Percentiles rank a stretch among this genome's conserved stretches.
phyloP scores from a whole-genome alignment of 2,329 filamentous ascomycete species.

The Claviceps quebecensis region DNA sequence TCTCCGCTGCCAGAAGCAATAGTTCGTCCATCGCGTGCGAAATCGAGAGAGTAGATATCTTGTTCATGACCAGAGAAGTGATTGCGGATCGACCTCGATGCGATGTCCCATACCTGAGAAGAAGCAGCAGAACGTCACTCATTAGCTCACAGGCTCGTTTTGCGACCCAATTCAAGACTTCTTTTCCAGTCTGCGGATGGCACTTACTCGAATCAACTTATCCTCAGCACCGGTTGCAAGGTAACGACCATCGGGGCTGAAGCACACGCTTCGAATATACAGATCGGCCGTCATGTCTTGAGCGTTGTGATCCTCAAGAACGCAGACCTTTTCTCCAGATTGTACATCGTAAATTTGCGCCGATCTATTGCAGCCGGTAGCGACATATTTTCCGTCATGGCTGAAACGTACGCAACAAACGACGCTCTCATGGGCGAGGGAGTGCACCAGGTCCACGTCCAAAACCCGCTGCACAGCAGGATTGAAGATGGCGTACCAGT shows the following conservation, averaged over 20 bases:
- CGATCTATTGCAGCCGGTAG: slow-evolving; percentile 94
- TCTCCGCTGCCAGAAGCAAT: slow-evolving; percentile 95
- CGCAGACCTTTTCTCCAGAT: slow-evolving; percentile 74
- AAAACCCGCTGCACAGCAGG: slow-evolving; percentile 76
- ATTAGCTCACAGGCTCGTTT: slow-evolving; percentile 6
- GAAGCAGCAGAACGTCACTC: background rate
- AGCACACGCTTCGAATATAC: slow-evolving; percentile 96
- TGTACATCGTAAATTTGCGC: slow-evolving; percentile 97
- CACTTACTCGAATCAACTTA: slow-evolving; percentile 83
- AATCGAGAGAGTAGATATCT: slow-evolving; percentile 95
- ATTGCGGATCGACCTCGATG: slow-evolving; percentile 67
- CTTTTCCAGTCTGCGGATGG: background rate
- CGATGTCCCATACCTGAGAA: slow-evolving; percentile 83
- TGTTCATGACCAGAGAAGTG: slow-evolving; percentile 96
- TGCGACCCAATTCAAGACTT: too few relatives aligned
- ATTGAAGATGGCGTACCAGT: slow-evolving; percentile 98
- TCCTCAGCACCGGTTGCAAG: slow-evolving; percentile 94
- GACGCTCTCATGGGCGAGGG: slow-evolving; percentile 83
- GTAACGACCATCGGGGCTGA: slow-evolving; percentile 89
- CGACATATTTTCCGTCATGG: slow-evolving; percentile 85
- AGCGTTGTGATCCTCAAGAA: slow-evolving; percentile 76
- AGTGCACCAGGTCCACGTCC: slow-evolving; percentile 90
- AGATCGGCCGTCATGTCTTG: slow-evolving; percentile 73
- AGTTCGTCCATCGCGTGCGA: slow-evolving; percentile 80
- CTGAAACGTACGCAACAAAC: slow-evolving; percentile 98